Percentiles rank a stretch among this genome's conserved stretches.
Conservation (phyloP, 1,139 yeast species). For the Kodamaea suecica region DNA sequence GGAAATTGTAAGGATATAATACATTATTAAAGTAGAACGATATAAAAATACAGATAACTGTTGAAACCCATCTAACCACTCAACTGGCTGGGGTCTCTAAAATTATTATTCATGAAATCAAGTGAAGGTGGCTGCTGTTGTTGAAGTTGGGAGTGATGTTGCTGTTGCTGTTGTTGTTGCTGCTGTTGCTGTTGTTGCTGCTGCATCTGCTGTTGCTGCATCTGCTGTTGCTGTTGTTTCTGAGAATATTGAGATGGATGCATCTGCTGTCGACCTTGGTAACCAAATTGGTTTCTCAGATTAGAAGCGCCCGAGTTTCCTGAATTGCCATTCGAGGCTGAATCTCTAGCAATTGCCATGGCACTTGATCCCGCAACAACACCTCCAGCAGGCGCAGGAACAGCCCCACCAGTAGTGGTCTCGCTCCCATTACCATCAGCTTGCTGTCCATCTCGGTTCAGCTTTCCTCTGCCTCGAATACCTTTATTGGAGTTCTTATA, state of each 20-base stretch:
- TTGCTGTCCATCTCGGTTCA: conserved; percentile 10
- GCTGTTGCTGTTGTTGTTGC: conserved; percentile 10
- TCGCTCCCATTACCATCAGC: conserved; percentile 1
- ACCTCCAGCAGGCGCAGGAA: conserved; percentile 9
- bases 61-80: conserved; percentile 9
- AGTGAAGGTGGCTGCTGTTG: conserved; percentile 11
- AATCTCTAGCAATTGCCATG: conserved; percentile 1
- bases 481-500: conserved; percentile 90
- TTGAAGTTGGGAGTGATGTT: conserved; percentile 9
- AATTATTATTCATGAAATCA: conserved; percentile 14
- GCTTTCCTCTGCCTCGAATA: conserved; percentile 82
- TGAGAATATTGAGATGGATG: conserved; percentile 3
- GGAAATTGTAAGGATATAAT: conserved; percentile 3
- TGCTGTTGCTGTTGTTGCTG: conserved; percentile 10
- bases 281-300: conserved; percentile 10
- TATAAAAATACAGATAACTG: conserved; percentile 2
- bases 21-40: conserved; percentile 3
- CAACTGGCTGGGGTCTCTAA: conserved; percentile 14
- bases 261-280: conserved; percentile 5
- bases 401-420: conserved; percentile 5
- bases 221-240: conserved; percentile 9
- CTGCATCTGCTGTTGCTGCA: conserved; percentile 7
- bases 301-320: neutral
- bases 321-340: conserved; percentile 1
- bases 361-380: conserved; percentile 10